These are phyloP conservation scores for Macrophomina phaseolina DNA, from an alignment of 2,329 filamentous ascomycete genomes.

Conservation along the genomic window DNA sequence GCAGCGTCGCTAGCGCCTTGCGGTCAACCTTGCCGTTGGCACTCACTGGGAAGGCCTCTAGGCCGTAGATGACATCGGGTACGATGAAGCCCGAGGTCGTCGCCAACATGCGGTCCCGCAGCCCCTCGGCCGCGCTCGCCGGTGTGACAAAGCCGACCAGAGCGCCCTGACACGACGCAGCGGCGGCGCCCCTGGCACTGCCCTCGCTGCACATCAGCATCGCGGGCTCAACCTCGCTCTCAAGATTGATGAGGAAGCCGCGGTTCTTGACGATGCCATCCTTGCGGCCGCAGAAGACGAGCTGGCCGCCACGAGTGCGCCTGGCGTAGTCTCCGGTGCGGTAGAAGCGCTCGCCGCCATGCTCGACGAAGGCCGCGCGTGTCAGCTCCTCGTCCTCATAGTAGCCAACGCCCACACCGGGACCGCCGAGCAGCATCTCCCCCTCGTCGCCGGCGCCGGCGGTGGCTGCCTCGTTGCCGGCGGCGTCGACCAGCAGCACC, in stretches of 20 bases:
- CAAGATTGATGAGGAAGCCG: constrained; percentile 46
- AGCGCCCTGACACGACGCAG: neutral
- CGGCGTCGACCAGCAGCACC: constrained; percentile 50
- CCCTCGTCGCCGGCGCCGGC: constrained; percentile 44
- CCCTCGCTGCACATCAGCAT: neutral
- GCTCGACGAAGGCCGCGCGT: constrained; percentile 40
- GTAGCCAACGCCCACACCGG: constrained; percentile 51
- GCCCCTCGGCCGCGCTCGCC: neutral
- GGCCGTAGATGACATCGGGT: neutral
- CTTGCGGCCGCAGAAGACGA: constrained; percentile 27
- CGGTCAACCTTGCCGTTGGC: constrained; percentile 20
- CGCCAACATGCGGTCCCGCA: neutral
- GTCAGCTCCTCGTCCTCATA: constrained; percentile 31
- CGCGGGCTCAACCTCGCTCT: constrained; percentile 39
- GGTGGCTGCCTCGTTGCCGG: constrained; percentile 26
- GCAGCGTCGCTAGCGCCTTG: constrained; percentile 6
- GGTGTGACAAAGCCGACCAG: constrained; percentile 19
- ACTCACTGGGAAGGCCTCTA: constrained; percentile 3
- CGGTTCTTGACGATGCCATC: constrained; percentile 35
- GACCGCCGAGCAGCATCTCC: constrained; percentile 66
- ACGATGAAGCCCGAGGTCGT: constrained; percentile 9
- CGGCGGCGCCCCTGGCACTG: neutral
- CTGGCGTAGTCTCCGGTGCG: constrained; percentile 15
- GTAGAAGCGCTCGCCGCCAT: constrained; percentile 31
- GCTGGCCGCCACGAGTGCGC: constrained; percentile 33